Evolutionary conservation across 176 grass and related monocot genomes (phyloP), one percentile per base, ranked within the genome.

Genomic region (Lolium perenne): DNA sequence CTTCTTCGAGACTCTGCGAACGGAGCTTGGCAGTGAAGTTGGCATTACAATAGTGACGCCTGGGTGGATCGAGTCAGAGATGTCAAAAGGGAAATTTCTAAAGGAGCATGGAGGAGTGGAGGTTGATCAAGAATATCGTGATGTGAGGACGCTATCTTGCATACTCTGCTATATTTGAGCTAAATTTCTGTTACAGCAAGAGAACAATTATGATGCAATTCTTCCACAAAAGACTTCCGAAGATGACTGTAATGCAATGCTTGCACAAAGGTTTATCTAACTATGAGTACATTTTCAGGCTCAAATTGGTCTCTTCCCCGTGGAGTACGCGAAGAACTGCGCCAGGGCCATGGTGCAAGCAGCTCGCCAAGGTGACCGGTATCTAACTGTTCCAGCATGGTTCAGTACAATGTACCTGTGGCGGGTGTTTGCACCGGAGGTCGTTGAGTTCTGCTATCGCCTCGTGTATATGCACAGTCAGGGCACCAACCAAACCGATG

Each of bases 1-100:
- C 80, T 88, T 96, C 86, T 96, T 90, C 3, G 91, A 93, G 79
- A 93, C 94, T 0, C 76, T 96, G 46, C 47, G 82, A 26, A 76
- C 88, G 0, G 89, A 96, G 80, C 77, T 93, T 0, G 81, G 91
- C 0, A 51, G 18, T 8, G 54, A 93, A 46, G 62, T 96, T 18
- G 79, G 79, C 18, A 93, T 93, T 78, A 96, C 89, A 8, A 89
- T 96, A 13, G 80, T 91, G 26, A 89, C 90, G 9, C 94, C 87
- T 0, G 94, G 94, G 6, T 89, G 90, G 80, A 72, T 96, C 20
- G 94, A 91, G 57, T 96, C 87, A 0, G 94, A 96, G 84, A 87
- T 96, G 80, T 87, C 91, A 0, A 93, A 91, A 71, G 91, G 91
- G 8, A 91, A 93, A 14, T 76, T 62, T 4, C 79, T 93, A 0